Percentiles rank a stretch among this genome's conserved stretches.
These are phyloP conservation scores for Collybia mongolica DNA, from an alignment of 768 basidiomycete species.

Conservation along the genomic window DNA sequence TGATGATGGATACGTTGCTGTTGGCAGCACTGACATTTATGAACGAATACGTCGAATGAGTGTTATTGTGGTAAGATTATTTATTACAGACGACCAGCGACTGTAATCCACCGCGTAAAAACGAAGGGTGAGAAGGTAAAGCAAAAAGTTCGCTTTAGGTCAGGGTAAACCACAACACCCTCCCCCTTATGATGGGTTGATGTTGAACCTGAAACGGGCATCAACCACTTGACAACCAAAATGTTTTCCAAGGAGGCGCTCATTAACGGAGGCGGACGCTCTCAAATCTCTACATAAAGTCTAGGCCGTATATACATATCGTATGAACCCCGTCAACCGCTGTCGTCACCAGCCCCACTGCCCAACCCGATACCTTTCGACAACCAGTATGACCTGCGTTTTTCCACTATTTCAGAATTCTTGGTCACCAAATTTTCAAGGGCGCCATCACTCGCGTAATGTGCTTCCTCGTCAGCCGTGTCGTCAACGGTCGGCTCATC, in stretches of 20 bases:
- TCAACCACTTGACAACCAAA: slow-evolving; percentile 5
- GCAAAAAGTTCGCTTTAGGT: slow-evolving; percentile 7
- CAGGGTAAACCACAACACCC: slow-evolving; percentile 5
- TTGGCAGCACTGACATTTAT: slow-evolving; percentile 13
- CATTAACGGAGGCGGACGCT: neutral
- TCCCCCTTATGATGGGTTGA: neutral
- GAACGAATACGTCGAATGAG: slow-evolving; percentile 10
- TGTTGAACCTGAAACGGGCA: neutral
- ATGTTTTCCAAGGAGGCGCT: neutral
- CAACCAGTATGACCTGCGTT: slow-evolving; percentile 55
- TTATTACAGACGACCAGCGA: slow-evolving; percentile 25
- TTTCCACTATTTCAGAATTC: slow-evolving; percentile 26
- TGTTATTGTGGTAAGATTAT: slow-evolving; percentile 7
- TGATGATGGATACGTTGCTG: neutral
- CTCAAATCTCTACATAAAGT: neutral
- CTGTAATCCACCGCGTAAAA: slow-evolving; percentile 16
- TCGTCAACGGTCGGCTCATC: slow-evolving; percentile 29
- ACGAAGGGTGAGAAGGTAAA: slow-evolving; percentile 8
- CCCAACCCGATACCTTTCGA: slow-evolving; percentile 46
- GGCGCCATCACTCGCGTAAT: slow-evolving; percentile 17
- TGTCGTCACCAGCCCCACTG: slow-evolving; percentile 23
- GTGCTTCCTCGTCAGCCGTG: slow-evolving; percentile 20
- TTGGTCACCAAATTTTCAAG: slow-evolving; percentile 1
- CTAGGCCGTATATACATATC: no score
- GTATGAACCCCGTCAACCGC: neutral